Evolutionary conservation across 805 yeast genomes (phyloP), one percentile per base, ranked within the genome.

Genomic region (Cyberlindnera xylosilytica): DNA sequence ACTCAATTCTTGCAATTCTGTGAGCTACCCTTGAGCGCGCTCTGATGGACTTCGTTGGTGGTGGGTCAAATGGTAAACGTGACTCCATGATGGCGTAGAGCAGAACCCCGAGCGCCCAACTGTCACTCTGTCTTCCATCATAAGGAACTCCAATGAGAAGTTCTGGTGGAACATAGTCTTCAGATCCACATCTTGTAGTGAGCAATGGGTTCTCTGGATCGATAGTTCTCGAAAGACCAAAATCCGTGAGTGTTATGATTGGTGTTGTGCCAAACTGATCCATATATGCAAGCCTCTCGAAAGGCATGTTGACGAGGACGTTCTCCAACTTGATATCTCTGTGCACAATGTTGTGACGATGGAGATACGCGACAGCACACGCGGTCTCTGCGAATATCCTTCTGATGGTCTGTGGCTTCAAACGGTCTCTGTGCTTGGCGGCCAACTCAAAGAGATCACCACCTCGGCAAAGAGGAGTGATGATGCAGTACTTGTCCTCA

Each of bases 51-150:
- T 69, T 65, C 6, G 50, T 63, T 2, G 89, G 90, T 2, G 90
- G 83, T 3, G 87, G 78, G 59, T 93, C 99, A 68, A 93, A 93
- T 4, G 99, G 99, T 36, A 93, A 68, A 43, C 97, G 62, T 32
- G 87, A 81, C 56, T 93, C 99, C 54, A 93, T 62, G 20, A 91
- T 65, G 1, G 95, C 79, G 57, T 89, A 93, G 1, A 90, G 64
- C n/a, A 90, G 68, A 3, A 93, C 98, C 2, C 99, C 99, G 9
- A 90, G 62, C 1, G 97, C 87, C 99, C 99, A 93, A 16, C 90
- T 71, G 61, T 93, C 99, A 37, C 93, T 83, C 50, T 87, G 79
- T 39, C 85, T 75, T 11, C 99, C 99, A 56, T 91, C 91, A 58
- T 93, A 93, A 6, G 88, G 83, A 42, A 87, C 71, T 1, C 98